phyloP scores from a whole-genome alignment of 139 green algal genomes.

The Coelastrella sp. region DNA sequence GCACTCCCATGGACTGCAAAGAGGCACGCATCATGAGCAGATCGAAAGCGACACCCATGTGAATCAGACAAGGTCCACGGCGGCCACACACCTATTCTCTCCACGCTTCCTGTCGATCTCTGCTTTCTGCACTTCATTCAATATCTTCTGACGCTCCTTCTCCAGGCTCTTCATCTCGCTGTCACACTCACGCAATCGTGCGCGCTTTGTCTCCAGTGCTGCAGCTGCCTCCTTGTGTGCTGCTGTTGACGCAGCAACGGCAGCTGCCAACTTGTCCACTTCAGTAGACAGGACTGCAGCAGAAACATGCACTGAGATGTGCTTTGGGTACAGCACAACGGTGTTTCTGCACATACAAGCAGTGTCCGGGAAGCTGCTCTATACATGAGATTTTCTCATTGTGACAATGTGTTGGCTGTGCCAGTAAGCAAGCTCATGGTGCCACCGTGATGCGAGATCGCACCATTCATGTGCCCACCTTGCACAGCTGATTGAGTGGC shows the following conservation, averaged over 20 bases:
- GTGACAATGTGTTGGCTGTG: no score
- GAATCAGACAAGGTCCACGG: no score
- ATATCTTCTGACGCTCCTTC: conserved; percentile 45
- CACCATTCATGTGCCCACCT: no score
- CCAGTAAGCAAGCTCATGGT: no score
- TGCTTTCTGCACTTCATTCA: conserved; percentile 26
- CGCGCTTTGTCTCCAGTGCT: conserved; percentile 63
- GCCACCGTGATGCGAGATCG: no score
- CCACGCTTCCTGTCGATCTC: conserved; percentile 49
- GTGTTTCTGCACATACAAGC: no score
- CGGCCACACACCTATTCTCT: conserved; percentile 53
- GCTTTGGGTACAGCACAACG: background rate
- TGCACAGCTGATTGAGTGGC: conserved; percentile 49
- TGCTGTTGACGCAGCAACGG: conserved; percentile 48
- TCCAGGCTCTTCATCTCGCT: conserved; percentile 75
- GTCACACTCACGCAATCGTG: conserved; percentile 83
- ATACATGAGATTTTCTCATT: no score
- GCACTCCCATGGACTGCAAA: no score
- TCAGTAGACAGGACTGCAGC: conserved; percentile 59
- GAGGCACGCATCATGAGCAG: no score
- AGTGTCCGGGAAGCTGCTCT: no score
- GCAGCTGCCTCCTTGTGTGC: conserved; percentile 60
- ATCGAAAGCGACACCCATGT: no score
- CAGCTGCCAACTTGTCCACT: conserved; percentile 52
- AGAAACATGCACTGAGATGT: no score